These are phyloP conservation scores for Coniochaeta prunicola DNA, from an alignment of 2,329 filamentous ascomycete species.

Conservation along the genomic window DNA sequence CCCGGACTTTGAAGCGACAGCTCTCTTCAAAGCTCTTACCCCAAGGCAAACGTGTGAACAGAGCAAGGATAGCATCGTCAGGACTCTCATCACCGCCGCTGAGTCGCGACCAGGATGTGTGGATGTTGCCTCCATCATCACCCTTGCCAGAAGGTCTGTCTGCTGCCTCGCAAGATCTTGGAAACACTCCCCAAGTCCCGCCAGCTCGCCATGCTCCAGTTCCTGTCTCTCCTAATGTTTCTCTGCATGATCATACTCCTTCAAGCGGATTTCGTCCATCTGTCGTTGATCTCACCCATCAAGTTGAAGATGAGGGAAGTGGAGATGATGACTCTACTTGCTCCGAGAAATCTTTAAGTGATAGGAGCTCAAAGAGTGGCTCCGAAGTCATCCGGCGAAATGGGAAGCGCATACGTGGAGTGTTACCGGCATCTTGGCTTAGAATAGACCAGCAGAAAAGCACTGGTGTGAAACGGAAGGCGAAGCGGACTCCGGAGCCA, in stretches of 20 bases:
- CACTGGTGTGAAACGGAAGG: conserved; percentile 22
- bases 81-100: conserved; percentile 8
- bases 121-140: conserved; percentile 6
- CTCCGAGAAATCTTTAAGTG: conserved; percentile 10
- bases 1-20: conserved; percentile 13
- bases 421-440: conserved; percentile 61
- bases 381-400: conserved; percentile 30
- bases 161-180: conserved; percentile 6
- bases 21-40: conserved; percentile 12
- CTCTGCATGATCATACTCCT: not conserved
- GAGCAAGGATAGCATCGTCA: conserved; percentile 7
- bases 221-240: not conserved
- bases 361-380: conserved; percentile 28
- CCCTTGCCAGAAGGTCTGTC: not conserved
- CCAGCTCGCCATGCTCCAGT: not conserved
- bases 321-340: conserved; percentile 8
- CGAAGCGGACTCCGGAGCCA: conserved; percentile 21
- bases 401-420: conserved; percentile 46
- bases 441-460: conserved; percentile 45
- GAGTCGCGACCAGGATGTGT: conserved; percentile 6
- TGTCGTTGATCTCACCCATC: conserved; percentile 5
- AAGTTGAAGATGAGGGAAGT: not conserved
- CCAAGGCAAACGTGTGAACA: conserved; percentile 16
- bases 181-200: conserved; percentile 3
- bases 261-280: not conserved